These are phyloP conservation scores for Lavandula angustifolia DNA, from an alignment of 257 asterid species.

Conservation along the genomic window DNA sequence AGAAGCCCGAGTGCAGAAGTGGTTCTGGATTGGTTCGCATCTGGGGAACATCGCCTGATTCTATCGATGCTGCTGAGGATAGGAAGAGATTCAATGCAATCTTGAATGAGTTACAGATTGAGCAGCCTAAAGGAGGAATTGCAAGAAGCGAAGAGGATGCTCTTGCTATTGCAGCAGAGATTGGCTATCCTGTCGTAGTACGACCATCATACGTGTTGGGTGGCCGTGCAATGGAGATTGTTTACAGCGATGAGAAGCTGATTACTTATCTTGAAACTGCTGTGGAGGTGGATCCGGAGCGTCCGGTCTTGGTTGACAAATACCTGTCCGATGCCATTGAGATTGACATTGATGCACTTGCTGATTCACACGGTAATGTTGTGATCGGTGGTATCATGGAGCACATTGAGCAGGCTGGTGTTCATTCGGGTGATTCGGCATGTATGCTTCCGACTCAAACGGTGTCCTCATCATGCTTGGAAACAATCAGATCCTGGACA, in stretches of 20 bases:
- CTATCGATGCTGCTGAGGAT: conserved; percentile 98
- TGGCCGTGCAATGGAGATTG: conserved; percentile 99
- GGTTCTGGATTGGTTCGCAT: conserved; percentile 74
- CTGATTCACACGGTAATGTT: conserved; percentile 80
- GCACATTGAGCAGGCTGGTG: conserved; percentile 98
- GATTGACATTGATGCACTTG: conserved; percentile 82
- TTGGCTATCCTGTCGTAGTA: conserved; percentile 95
- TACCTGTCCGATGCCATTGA: conserved; percentile 90
- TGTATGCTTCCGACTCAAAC: conserved; percentile 96
- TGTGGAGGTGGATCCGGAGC: conserved; percentile 91
- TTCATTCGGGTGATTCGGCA: conserved; percentile 97
- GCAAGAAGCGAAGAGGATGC: conserved; percentile 93
- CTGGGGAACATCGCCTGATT: conserved; percentile 98
- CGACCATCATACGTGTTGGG: conserved; percentile 97
- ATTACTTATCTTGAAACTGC: conserved; percentile 81
- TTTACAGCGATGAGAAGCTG: conserved; percentile 90
- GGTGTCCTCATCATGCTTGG: conserved; percentile 64
- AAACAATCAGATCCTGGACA: conserved; percentile 89
- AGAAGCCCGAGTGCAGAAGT: conserved; percentile 57
- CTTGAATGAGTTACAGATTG: conserved; percentile 75
- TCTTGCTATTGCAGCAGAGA: conserved; percentile 82
- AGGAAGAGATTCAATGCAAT: conserved; percentile 86
- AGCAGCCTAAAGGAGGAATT: conserved; percentile 96
- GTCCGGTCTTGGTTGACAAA: conserved; percentile 85
- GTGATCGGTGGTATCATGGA: conserved; percentile 99